phyloP scores from a whole-genome alignment of 176 grass and related monocot species.

The Oryza officinalis region DNA sequence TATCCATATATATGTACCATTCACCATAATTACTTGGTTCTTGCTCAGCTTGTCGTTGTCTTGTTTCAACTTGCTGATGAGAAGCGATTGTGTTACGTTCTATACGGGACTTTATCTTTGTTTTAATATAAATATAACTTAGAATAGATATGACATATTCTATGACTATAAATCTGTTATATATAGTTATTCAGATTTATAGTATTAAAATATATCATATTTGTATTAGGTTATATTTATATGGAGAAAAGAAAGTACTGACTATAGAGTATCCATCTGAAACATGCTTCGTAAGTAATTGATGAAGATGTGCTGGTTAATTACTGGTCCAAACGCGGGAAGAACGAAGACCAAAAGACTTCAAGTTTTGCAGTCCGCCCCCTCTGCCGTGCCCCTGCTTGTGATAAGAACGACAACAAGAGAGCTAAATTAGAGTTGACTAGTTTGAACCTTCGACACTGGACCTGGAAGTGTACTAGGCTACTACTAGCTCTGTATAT shows the following conservation, averaged over 20 bases:
- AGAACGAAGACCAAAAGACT: neutral
- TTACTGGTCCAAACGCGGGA: constrained; percentile 5
- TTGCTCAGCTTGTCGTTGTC: neutral
- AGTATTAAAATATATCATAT: too few relatives aligned
- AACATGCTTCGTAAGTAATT: neutral
- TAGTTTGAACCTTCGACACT: neutral
- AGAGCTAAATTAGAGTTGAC: neutral
- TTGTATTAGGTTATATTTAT: too few relatives aligned
- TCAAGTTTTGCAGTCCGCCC: constrained; percentile 10
- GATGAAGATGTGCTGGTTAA: neutral
- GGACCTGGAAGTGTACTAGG: too few relatives aligned
- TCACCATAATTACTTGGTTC: neutral
- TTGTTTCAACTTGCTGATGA: neutral
- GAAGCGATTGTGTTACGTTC: neutral
- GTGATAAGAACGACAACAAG: neutral
- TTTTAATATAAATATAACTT: too few relatives aligned
- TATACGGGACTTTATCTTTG: too few relatives aligned
- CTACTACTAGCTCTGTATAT: neutral
- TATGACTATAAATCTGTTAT: too few relatives aligned
- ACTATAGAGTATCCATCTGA: neutral
- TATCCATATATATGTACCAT: neutral
- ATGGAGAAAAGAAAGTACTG: too few relatives aligned
- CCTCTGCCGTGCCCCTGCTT: neutral
- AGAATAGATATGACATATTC: too few relatives aligned
- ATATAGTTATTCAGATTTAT: too few relatives aligned